phyloP scores from a whole-genome alignment of 2,329 filamentous ascomycete genomes.

The Ophiosphaerella narmari region DNA sequence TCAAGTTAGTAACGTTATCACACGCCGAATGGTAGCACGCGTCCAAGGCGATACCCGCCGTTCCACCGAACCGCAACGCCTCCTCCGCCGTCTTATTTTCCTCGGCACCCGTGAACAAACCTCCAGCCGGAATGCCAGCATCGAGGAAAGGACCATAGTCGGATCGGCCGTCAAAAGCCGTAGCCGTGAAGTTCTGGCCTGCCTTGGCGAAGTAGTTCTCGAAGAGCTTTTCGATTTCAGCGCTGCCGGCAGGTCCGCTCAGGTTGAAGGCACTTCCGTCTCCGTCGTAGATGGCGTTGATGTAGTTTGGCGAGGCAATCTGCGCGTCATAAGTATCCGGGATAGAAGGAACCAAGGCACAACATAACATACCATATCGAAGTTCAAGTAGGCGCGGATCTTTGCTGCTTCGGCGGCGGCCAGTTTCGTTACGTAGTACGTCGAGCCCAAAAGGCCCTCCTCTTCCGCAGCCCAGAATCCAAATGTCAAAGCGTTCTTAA shows the following conservation, averaged over 20 bases:
- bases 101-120: slow-evolving; percentile 78
- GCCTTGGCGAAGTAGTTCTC: slow-evolving; percentile 38
- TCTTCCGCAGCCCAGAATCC: slow-evolving; percentile 68
- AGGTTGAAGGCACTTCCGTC: slow-evolving; percentile 61
- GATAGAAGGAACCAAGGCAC: neutral
- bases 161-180: slow-evolving; percentile 76
- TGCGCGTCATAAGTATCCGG: neutral
- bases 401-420: slow-evolving; percentile 58
- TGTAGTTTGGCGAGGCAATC: slow-evolving; percentile 66
- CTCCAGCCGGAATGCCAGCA: slow-evolving; percentile 73
- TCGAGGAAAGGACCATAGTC: slow-evolving; percentile 81
- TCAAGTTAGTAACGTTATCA: slow-evolving; percentile 44
- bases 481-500: slow-evolving; percentile 71
- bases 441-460: slow-evolving; percentile 65
- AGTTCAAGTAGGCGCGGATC: slow-evolving; percentile 71
- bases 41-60: slow-evolving; percentile 58
- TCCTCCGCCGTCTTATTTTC: slow-evolving; percentile 73
- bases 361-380: slow-evolving; percentile 60
- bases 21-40: slow-evolving; percentile 38
- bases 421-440: slow-evolving; percentile 60
- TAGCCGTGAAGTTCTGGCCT: slow-evolving; percentile 60
- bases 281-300: slow-evolving; percentile 61
- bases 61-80: slow-evolving; percentile 70
- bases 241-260: slow-evolving; percentile 65
- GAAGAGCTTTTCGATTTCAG: slow-evolving; percentile 68